phyloP scores from a whole-genome alignment of 208 protist species.

The Phytomonas francai region DNA sequence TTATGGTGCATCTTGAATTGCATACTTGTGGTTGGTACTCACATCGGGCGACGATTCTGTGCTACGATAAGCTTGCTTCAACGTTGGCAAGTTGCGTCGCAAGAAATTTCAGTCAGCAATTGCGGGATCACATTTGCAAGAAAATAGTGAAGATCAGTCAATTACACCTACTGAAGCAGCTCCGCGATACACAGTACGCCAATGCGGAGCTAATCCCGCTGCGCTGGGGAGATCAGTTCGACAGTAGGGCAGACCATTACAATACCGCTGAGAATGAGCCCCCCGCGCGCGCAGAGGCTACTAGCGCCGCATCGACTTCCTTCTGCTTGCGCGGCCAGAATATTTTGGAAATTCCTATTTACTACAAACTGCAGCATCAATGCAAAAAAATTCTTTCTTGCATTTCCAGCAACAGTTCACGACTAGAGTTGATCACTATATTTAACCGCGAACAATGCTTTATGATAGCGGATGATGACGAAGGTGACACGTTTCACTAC shows the following conservation, averaged over 20 bases:
- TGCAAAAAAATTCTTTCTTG: constrained; percentile 68
- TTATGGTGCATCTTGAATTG: constrained; percentile 47
- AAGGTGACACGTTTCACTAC: constrained; percentile 81
- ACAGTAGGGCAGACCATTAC: constrained; percentile 8
- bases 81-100: constrained; percentile 7
- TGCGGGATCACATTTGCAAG: constrained; percentile 40
- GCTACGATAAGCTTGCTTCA: constrained; percentile 26
- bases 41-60: constrained; percentile 27
- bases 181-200: constrained; percentile 76
- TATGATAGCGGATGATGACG: constrained; percentile 72
- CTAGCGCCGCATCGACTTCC: constrained; percentile 11
- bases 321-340: constrained; percentile 61
- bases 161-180: constrained; percentile 75
- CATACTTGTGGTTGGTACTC: not conserved
- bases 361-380: constrained; percentile 89
- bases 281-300: not conserved
- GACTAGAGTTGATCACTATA: constrained; percentile 74
- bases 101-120: constrained; percentile 18
- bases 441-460: constrained; percentile 86
- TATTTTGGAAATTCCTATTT: constrained; percentile 73
- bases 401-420: constrained; percentile 61
- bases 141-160: constrained; percentile 78
- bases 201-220: constrained; percentile 67
- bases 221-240: constrained; percentile 81
- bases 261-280: not conserved